A percentile compares a stretch with the other conserved stretches of the same genome.
Conservation (phyloP, 1,284 basidiomycete species). For the Xerocomus amazonicus region DNA sequence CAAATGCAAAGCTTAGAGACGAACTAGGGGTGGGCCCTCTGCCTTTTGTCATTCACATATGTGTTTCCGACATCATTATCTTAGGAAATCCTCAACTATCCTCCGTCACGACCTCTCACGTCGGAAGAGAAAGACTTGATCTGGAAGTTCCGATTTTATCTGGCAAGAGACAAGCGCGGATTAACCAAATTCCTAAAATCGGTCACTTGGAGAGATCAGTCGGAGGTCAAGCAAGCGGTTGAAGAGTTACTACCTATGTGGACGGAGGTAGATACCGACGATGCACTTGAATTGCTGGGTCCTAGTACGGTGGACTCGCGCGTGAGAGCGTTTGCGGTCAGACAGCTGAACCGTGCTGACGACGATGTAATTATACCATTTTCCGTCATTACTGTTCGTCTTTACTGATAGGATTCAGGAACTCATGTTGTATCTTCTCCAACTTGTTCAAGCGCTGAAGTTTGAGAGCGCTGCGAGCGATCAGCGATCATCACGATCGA, state of each 20-base stretch:
- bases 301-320: constrained; percentile 88
- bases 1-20: constrained; percentile 92
- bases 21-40: constrained; percentile 71
- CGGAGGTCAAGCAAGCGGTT: constrained; percentile 96
- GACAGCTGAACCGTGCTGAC: constrained; percentile 85
- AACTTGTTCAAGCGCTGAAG: constrained; percentile 96
- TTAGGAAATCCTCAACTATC: constrained; percentile 87
- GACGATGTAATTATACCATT: constrained; percentile 70
- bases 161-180: constrained; percentile 84
- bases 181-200: constrained; percentile 98
- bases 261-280: constrained; percentile 96
- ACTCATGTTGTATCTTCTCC: constrained; percentile 87
- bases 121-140: constrained; percentile 94
- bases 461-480: constrained; percentile 82
- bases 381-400: background rate
- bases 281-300: constrained; percentile 92
- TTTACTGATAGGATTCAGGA: constrained; percentile 52
- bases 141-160: constrained; percentile 99
- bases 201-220: constrained; percentile 94
- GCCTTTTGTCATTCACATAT: background rate
- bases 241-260: constrained; percentile 95
- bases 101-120: constrained; percentile 84
- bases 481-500: constrained; percentile 60
- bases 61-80: background rate
- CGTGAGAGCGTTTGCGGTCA: constrained; percentile 92